Evolutionary conservation across 148 eudicot species (phyloP).

Genomic region (Chenopodium album): DNA sequence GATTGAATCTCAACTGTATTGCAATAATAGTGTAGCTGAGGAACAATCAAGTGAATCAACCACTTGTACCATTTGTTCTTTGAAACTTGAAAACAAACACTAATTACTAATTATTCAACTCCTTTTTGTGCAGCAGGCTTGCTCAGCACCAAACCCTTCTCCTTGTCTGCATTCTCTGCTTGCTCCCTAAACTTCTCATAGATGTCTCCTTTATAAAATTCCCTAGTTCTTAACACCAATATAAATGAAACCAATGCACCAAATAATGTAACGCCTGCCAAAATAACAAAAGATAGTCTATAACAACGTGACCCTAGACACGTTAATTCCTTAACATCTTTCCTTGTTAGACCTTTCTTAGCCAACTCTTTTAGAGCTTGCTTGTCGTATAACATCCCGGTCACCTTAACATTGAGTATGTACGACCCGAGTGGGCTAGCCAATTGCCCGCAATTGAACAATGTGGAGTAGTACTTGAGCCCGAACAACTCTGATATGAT

Average conservation of each 20-base stretch:
- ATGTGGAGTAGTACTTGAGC: conserved; percentile 53
- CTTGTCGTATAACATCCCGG: conserved; percentile 41
- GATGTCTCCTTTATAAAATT: conserved; percentile 50
- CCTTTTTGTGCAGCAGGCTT: neutral
- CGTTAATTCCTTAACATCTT: conserved; percentile 34
- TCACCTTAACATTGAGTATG: conserved; percentile 40
- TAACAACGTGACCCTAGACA: conserved; percentile 45
- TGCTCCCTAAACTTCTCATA: conserved; percentile 47
- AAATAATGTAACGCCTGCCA: conserved; percentile 33
- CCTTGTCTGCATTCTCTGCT: conserved; percentile 14
- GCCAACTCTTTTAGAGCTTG: conserved; percentile 31
- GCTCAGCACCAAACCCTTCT: conserved; percentile 11
- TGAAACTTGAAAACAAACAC: neutral
- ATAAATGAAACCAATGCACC: conserved; percentile 35
- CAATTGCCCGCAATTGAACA: conserved; percentile 42
- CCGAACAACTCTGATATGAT: conserved; percentile 55
- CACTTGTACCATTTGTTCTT: neutral
- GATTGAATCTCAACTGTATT: neutral
- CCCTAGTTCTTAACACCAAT: conserved; percentile 43
- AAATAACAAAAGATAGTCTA: conserved; percentile 35
- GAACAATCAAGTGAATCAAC: no score
- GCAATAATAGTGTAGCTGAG: no score
- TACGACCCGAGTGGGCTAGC: conserved; percentile 54
- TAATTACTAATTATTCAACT: neutral
- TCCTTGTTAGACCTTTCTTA: conserved; percentile 30